Evolutionary conservation across 768 basidiomycete species (phyloP).

Genomic region (Lentinula aciculospora): DNA sequence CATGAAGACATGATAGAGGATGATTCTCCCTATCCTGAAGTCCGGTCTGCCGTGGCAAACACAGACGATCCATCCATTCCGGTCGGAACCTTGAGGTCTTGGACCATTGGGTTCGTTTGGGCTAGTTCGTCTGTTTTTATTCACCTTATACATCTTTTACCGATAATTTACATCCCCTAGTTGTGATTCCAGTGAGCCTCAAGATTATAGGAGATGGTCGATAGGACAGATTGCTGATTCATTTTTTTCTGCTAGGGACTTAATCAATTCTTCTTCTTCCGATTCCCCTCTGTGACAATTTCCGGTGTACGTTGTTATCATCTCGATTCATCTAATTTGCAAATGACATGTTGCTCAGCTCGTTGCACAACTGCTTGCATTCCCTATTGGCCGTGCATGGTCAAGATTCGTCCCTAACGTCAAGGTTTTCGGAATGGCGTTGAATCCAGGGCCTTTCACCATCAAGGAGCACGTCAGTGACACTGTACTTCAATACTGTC

Average conservation of each 20-base stretch:
- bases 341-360: constrained; percentile 25
- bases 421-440: constrained; percentile 41
- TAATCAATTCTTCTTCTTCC: constrained; percentile 57
- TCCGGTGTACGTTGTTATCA: neutral
- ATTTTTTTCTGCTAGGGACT: constrained; percentile 20
- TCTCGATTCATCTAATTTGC: neutral
- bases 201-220: neutral
- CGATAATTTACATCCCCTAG: constrained; percentile 3
- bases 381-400: constrained; percentile 60
- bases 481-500: constrained; percentile 7
- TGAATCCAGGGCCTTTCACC: constrained; percentile 68
- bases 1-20: constrained; percentile 27
- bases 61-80: constrained; percentile 46
- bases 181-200: constrained; percentile 28
- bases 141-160: neutral
- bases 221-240: neutral
- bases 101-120: constrained; percentile 52
- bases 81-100: constrained; percentile 43
- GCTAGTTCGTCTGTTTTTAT: constrained; percentile 15
- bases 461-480: constrained; percentile 66
- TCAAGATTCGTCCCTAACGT: constrained; percentile 47
- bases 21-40: constrained; percentile 53
- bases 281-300: constrained; percentile 22
- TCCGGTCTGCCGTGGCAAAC: constrained; percentile 50
- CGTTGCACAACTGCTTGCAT: constrained; percentile 65